A percentile compares a stretch with the other conserved stretches of the same genome.
Evolutionary conservation across 176 grass and related monocot genomes (phyloP).

Genomic region (Cenchrus purpureus): DNA sequence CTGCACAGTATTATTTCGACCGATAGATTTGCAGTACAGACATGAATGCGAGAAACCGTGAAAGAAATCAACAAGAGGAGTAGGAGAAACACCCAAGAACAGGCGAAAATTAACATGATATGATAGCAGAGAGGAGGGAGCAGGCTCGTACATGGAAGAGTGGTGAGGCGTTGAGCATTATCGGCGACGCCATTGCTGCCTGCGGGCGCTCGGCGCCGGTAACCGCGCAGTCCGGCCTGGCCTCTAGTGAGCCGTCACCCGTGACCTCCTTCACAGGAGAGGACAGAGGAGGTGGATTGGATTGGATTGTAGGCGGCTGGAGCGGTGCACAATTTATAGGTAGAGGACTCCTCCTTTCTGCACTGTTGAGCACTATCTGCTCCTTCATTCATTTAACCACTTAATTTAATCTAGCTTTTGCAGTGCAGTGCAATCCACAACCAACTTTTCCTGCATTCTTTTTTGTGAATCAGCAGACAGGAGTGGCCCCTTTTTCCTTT

Average conservation of each 20-base stretch:
- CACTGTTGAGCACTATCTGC: not conserved
- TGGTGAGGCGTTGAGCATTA: conserved; percentile 18
- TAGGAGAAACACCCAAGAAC: too few species aligned
- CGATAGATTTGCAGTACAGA: too few species aligned
- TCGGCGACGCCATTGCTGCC: conserved; percentile 55
- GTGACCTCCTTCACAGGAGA: conserved; percentile 15
- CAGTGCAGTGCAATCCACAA: not conserved
- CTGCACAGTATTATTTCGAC: too few species aligned
- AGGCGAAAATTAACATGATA: too few species aligned
- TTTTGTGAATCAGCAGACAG: not conserved
- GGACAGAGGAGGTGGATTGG: not conserved
- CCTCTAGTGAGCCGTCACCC: not conserved
- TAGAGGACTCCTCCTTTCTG: not conserved
- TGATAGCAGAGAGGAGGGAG: not conserved
- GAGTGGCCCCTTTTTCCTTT: not conserved
- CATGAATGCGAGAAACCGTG: too few species aligned
- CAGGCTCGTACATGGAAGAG: conserved; percentile 52
- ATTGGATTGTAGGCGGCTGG: conserved; percentile 31
- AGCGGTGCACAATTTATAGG: conserved; percentile 26
- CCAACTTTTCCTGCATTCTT: not conserved
- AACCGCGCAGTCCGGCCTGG: not conserved
- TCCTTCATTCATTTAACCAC: not conserved
- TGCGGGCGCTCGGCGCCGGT: not conserved
- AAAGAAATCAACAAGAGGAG: too few species aligned
- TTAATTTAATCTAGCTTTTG: not conserved